Evolutionary conservation across 306 rosid species (phyloP).

Genomic region (Lathyrus aphaca): DNA sequence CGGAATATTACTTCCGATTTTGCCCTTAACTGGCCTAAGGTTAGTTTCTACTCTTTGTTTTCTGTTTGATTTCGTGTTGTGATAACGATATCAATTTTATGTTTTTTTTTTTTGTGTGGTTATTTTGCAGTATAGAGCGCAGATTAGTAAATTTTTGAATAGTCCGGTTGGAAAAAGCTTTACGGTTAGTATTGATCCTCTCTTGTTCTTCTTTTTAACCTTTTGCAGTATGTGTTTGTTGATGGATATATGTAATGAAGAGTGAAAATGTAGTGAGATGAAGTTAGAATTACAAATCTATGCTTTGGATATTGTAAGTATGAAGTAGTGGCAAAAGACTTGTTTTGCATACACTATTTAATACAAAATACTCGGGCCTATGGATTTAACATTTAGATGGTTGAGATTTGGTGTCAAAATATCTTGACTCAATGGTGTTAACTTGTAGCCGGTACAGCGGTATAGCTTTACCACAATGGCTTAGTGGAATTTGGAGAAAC

Average conservation of each 20-base stretch:
- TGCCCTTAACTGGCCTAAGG: slow-evolving; percentile 79
- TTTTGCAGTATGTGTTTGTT: background rate
- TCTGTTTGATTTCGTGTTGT: background rate
- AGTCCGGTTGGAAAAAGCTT: slow-evolving; percentile 78
- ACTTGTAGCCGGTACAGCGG: no score
- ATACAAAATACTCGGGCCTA: no score
- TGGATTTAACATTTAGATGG: no score
- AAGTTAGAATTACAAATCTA: background rate
- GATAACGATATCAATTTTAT: background rate
- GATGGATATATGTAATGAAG: background rate
- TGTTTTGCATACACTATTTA: no score
- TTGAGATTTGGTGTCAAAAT: no score
- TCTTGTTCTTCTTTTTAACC: background rate
- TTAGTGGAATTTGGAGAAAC: no score
- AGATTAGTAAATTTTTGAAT: slow-evolving; percentile 59
- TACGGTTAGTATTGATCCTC: slow-evolving; percentile 49
- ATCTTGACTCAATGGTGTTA: no score
- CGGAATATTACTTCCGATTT: slow-evolving; percentile 76
- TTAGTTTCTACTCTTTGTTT: slow-evolving; percentile 21
- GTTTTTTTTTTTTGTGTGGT: background rate
- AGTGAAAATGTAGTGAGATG: background rate
- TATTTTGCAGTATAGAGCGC: slow-evolving; percentile 76
- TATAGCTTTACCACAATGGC: no score
- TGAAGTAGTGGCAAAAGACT: background rate
- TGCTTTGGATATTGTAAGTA: background rate